Conservation (phyloP, 176 grass and related monocot genomes). For the Elymus sibiricus region DNA sequence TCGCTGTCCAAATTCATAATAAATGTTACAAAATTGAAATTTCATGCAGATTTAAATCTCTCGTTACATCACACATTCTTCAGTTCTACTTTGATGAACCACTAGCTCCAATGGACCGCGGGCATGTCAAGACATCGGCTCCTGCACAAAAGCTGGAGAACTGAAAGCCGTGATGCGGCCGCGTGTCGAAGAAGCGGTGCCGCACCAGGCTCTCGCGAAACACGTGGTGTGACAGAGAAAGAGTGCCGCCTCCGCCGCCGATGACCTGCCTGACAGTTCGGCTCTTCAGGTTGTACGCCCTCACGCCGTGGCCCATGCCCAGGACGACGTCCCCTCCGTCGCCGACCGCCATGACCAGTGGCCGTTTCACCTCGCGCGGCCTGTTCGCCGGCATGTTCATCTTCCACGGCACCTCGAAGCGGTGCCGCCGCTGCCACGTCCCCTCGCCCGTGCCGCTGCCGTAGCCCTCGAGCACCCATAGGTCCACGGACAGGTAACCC, state of each 20-base stretch:
- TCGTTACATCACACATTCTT: too few species aligned
- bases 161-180: not conserved
- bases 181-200: not conserved
- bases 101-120: too few species aligned
- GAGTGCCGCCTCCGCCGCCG: not conserved
- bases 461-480: not conserved
- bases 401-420: not conserved
- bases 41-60: too few species aligned
- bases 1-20: too few species aligned
- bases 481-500: not conserved
- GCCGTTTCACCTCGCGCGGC: too few species aligned
- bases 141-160: not conserved
- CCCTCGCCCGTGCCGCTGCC: not conserved
- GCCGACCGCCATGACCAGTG: not conserved
- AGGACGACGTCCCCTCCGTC: not conserved
- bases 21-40: too few species aligned
- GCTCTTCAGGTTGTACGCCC: not conserved
- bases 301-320: not conserved
- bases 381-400: too few species aligned
- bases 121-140: too few species aligned
- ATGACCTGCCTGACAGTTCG: not conserved
- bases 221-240: not conserved
- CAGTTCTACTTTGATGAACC: too few species aligned
- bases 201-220: not conserved
- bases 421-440: slow-evolving; percentile 1